Conservation (phyloP, 2,329 filamentous ascomycete species). For the Epichloe uncinata region DNA sequence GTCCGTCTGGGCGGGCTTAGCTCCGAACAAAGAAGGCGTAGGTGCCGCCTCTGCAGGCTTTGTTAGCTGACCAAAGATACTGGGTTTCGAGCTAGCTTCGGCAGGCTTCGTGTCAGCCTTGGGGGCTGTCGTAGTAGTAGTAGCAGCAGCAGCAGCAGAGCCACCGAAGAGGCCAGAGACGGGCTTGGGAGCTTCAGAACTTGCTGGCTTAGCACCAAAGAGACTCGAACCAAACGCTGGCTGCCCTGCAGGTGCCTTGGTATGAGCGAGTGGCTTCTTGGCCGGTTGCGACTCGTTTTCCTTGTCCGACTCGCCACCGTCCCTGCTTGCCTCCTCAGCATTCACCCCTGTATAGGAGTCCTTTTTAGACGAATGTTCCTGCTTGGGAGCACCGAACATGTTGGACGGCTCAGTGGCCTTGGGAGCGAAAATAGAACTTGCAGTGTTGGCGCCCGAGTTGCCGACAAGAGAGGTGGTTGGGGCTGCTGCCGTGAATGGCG, state of each 20-base stretch:
- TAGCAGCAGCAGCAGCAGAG: not conserved
- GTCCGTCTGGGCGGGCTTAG: conserved; percentile 17
- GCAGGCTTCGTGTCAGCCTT: conserved; percentile 15
- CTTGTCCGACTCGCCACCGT: conserved; percentile 30
- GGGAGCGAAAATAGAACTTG: conserved; percentile 22
- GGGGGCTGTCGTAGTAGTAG: not conserved
- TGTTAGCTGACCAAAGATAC: conserved; percentile 8
- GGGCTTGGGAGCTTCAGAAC: conserved; percentile 15
- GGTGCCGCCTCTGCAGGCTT: conserved; percentile 9
- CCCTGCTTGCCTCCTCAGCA: conserved; percentile 17
- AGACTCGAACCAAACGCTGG: conserved; percentile 16
- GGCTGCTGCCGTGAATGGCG: conserved; percentile 18
- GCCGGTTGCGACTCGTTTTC: conserved; percentile 26
- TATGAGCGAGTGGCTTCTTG: conserved; percentile 20
- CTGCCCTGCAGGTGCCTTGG: conserved; percentile 17
- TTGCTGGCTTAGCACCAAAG: conserved; percentile 20
- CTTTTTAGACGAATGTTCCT: conserved; percentile 17
- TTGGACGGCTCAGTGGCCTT: conserved; percentile 22
- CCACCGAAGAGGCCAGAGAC: conserved; percentile 14
- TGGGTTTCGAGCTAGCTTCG: conserved; percentile 24
- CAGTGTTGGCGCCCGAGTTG: conserved; percentile 14
- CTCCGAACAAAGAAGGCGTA: conserved; percentile 22
- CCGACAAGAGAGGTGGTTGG: conserved; percentile 21
- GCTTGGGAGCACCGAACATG: conserved; percentile 23
- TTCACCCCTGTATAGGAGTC: conserved; percentile 12